Conservation (phyloP, 257 asterid genomes). For the Salvia hispanica region DNA sequence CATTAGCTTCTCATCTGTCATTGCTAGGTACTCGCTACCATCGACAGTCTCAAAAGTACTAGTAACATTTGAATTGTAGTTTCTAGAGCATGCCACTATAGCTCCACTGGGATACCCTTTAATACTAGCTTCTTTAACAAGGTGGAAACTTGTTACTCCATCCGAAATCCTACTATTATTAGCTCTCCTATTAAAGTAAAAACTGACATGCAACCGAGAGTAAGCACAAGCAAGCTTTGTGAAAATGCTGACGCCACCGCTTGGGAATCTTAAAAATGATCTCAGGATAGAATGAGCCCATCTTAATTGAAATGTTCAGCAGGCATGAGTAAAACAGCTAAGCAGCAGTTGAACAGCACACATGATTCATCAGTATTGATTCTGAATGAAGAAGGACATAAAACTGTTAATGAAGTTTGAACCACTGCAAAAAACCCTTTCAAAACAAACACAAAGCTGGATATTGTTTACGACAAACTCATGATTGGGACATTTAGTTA, state of each 20-base stretch:
- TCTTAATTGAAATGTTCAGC: slow-evolving; percentile 30
- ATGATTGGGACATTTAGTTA: neutral
- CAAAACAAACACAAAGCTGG: slow-evolving; percentile 13
- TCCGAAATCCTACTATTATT: slow-evolving; percentile 23
- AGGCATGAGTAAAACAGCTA: slow-evolving; percentile 29
- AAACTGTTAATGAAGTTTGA: neutral
- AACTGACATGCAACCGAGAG: slow-evolving; percentile 28
- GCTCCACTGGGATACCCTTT: slow-evolving; percentile 27
- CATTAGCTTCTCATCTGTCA: slow-evolving; percentile 84
- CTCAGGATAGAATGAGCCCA: slow-evolving; percentile 51
- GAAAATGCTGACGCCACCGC: slow-evolving; percentile 28
- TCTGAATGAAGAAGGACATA: slow-evolving; percentile 12
- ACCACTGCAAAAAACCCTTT: neutral
- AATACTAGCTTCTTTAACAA: slow-evolving; percentile 21
- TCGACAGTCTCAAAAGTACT: slow-evolving; percentile 29
- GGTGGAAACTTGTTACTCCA: slow-evolving; percentile 19
- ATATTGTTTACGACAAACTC: neutral
- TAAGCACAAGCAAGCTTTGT: slow-evolving; percentile 31
- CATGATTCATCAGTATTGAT: neutral
- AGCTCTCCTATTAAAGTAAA: slow-evolving; percentile 24
- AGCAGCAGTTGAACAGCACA: slow-evolving; percentile 1
- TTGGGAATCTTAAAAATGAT: slow-evolving; percentile 46
- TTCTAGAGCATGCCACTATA: slow-evolving; percentile 34
- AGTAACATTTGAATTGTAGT: slow-evolving; percentile 30
- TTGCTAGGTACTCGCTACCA: slow-evolving; percentile 59